These are phyloP conservation scores for Pseudocercospora musae DNA, from an alignment of 2,329 filamentous ascomycete genomes.

Conservation along the genomic window DNA sequence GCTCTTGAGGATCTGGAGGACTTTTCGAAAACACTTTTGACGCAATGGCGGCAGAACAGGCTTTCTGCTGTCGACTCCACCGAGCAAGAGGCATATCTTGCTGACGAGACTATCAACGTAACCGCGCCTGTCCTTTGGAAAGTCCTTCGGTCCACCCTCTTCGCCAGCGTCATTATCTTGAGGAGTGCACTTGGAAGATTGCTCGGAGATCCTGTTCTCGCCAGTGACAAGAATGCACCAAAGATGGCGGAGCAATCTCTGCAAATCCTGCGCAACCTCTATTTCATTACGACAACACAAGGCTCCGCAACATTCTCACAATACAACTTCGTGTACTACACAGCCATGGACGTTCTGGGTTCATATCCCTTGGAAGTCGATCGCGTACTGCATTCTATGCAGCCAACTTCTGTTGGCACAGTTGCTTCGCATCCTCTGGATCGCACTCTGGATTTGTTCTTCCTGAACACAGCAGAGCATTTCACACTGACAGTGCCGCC, in stretches of 20 bases:
- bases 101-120: constrained; percentile 60
- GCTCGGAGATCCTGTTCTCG: constrained; percentile 55
- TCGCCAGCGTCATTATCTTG: constrained; percentile 70
- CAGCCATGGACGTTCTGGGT: constrained; percentile 75
- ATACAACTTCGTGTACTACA: constrained; percentile 78
- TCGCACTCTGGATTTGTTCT: constrained; percentile 77
- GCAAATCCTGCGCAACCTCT: constrained; percentile 70
- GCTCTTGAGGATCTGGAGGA: constrained; percentile 63
- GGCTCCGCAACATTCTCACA: constrained; percentile 74
- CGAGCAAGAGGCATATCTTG: constrained; percentile 62
- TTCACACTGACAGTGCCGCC: constrained; percentile 69
- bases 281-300: constrained; percentile 75
- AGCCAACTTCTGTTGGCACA: constrained; percentile 50
- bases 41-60: constrained; percentile 71
- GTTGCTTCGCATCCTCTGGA: constrained; percentile 65
- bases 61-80: constrained; percentile 69
- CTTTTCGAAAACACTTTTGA: constrained; percentile 64
- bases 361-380: constrained; percentile 65
- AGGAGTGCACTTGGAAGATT: constrained; percentile 68
- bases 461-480: constrained; percentile 82
- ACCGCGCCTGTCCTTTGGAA: constrained; percentile 72
- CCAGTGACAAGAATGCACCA: constrained; percentile 58
- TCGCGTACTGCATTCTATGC: constrained; percentile 64
- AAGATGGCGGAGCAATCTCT: constrained; percentile 68
- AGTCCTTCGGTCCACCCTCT: constrained; percentile 70